Percentiles rank a stretch among this genome's conserved stretches.
These are phyloP conservation scores for Astraeus odoratus DNA, from an alignment of 768 basidiomycete species.

Conservation along the genomic window DNA sequence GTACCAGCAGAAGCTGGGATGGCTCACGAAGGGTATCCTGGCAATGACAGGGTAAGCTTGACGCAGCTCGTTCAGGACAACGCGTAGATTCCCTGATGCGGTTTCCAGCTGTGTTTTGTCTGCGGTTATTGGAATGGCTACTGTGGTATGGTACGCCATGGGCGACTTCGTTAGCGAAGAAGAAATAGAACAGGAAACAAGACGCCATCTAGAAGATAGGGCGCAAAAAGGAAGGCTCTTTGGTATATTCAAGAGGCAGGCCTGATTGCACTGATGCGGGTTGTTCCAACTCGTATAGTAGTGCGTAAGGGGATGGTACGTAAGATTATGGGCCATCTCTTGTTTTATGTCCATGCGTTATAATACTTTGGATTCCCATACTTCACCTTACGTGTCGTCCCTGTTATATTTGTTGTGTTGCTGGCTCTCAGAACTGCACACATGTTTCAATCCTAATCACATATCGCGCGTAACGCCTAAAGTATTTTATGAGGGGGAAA, in stretches of 20 bases:
- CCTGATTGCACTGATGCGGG: neutral
- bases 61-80: neutral
- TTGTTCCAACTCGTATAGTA: neutral
- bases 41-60: slow-evolving; percentile 65
- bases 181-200: slow-evolving; percentile 72
- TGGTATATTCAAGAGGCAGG: slow-evolving; percentile 21
- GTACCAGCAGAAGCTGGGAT: slow-evolving; percentile 64
- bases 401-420: no score
- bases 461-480: no score
- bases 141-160: slow-evolving; percentile 81
- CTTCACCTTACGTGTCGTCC: no score
- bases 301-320: no score
- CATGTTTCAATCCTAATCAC: no score
- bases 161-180: slow-evolving; percentile 71
- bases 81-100: slow-evolving; percentile 7
- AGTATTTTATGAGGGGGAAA: no score
- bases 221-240: slow-evolving; percentile 43
- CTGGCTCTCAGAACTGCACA: no score
- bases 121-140: slow-evolving; percentile 74
- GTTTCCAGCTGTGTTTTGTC: slow-evolving; percentile 68
- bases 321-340: no score
- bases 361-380: no score
- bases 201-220: slow-evolving; percentile 51
- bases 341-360: no score
- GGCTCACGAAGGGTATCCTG: slow-evolving; percentile 65